A percentile compares a stretch with the other conserved stretches of the same genome.
Conservation (phyloP, 495 filamentous ascomycete genomes). For the Podospora pseudocomata region DNA sequence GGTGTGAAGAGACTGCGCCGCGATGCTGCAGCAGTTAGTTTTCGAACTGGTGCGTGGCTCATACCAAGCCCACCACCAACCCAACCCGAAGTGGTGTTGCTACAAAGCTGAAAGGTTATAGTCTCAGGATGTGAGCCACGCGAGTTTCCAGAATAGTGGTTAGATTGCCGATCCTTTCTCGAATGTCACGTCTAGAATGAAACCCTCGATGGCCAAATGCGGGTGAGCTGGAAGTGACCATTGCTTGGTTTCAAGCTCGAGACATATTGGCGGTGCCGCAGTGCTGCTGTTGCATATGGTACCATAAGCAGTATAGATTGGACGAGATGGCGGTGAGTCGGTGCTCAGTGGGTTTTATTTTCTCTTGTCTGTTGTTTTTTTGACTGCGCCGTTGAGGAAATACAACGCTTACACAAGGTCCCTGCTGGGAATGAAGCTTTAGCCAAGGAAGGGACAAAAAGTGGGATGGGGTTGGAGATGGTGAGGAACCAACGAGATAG, state of each 20-base stretch:
- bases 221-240: not conserved
- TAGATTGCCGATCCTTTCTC: slow-evolving; percentile 1
- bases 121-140: not conserved
- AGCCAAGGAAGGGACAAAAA: not conserved
- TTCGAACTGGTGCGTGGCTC: not conserved
- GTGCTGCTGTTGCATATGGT: not conserved
- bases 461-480: not conserved
- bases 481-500: not conserved
- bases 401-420: not conserved
- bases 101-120: not conserved
- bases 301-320: not conserved
- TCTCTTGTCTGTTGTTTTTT: not conserved
- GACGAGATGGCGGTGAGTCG: not conserved
- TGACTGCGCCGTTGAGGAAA: not conserved
- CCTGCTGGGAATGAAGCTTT: not conserved
- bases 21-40: not conserved
- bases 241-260: too few relatives aligned
- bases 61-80: not conserved
- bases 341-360: too few relatives aligned
- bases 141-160: not conserved
- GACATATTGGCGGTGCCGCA: not conserved
- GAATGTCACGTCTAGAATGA: not conserved
- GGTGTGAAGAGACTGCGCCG: not conserved
- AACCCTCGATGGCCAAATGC: not conserved
- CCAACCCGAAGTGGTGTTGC: not conserved